A percentile compares a stretch with the other conserved stretches of the same genome.
These are phyloP conservation scores for Paspalum notatum DNA, from an alignment of 176 grass and related monocot species.

Conservation along the genomic window DNA sequence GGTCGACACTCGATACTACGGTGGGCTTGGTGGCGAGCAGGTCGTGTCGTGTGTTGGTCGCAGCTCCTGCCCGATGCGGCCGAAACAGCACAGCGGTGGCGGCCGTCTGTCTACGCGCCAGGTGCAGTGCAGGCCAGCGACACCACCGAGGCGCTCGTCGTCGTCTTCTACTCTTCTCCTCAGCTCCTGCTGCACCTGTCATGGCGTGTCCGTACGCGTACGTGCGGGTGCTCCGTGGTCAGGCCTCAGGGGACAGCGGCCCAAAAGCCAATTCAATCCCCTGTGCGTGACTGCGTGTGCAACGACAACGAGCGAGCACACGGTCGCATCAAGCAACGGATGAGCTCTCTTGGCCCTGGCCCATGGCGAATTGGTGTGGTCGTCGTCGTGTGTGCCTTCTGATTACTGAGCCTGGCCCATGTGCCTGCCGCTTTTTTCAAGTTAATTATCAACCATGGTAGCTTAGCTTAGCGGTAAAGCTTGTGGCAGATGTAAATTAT, in stretches of 20 bases:
- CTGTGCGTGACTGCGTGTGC: not conserved
- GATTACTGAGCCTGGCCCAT: not conserved
- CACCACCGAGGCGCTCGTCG: conserved; percentile 14
- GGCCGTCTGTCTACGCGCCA: conserved; percentile 9
- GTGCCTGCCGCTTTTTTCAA: too few relatives aligned
- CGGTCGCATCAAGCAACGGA: not conserved
- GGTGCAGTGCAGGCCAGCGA: conserved; percentile 3
- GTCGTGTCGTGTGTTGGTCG: not conserved
- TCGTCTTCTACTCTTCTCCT: not conserved
- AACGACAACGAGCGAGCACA: not conserved
- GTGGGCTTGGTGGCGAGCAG: not conserved
- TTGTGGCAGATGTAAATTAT: too few relatives aligned
- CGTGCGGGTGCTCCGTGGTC: conserved; percentile 12
- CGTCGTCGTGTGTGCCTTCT: not conserved
- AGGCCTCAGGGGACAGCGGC: not conserved
- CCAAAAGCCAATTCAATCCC: not conserved
- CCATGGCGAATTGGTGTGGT: not conserved
- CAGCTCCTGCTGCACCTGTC: not conserved
- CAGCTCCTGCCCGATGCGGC: conserved; percentile 17
- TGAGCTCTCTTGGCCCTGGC: not conserved
- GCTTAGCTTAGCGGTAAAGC: not conserved
- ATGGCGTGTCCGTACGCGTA: conserved; percentile 26
- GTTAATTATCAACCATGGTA: not conserved
- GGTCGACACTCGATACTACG: too few relatives aligned
- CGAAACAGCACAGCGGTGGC: conserved; percentile 19